Conservation (phyloP, 179 eudicot species). For the Spergularia azorica region DNA sequence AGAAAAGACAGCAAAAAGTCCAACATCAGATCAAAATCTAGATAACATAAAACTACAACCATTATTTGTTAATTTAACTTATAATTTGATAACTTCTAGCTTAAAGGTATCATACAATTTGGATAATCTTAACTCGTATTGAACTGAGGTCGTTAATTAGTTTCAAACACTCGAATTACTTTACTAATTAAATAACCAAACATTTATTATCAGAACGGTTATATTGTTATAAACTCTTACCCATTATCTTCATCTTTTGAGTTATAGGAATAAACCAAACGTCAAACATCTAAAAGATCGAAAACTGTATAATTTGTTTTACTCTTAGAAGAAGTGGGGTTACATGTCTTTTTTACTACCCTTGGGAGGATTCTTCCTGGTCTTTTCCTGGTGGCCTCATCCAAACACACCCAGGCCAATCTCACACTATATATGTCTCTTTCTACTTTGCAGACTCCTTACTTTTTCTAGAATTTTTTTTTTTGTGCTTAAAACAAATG, state of each 20-base stretch:
- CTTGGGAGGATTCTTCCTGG: conserved; percentile 40
- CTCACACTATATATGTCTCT: conserved; percentile 25
- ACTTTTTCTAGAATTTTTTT: conserved; percentile 28
- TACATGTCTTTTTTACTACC: background rate
- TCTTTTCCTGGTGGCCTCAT: conserved; percentile 36
- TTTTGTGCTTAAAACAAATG: too few species aligned
- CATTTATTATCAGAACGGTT: too few species aligned
- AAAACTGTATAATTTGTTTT: background rate
- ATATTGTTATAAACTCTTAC: too few species aligned
- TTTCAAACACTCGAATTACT: too few species aligned
- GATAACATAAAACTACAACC: conserved; percentile 24
- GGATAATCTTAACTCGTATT: too few species aligned
- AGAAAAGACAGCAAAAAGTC: conserved; percentile 42
- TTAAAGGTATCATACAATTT: too few species aligned
- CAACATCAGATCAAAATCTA: conserved; percentile 21
- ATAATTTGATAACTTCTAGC: background rate
- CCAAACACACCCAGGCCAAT: conserved; percentile 11
- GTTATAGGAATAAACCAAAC: too few species aligned
- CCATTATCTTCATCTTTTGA: too few species aligned
- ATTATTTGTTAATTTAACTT: background rate
- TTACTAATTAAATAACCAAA: too few species aligned
- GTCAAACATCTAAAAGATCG: background rate
- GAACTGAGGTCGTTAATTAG: too few species aligned
- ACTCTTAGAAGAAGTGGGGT: background rate
- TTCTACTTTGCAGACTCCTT: conserved; percentile 25